These are phyloP conservation scores for Saksenaea vasiformis DNA, from an alignment of 371 early-diverging fungal species.

Conservation along the genomic window DNA sequence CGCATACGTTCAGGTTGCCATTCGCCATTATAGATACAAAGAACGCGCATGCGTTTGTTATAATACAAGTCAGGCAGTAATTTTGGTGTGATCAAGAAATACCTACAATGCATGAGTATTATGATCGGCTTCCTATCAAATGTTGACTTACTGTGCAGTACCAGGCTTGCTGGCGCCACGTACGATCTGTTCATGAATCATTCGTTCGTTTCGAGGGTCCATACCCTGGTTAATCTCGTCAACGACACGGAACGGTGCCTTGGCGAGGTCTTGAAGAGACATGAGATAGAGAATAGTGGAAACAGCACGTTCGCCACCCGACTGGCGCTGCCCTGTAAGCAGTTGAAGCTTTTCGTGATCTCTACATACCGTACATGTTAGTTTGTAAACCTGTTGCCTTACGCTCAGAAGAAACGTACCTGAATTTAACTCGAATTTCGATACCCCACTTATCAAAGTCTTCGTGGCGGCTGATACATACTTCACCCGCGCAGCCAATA, in stretches of 20 bases:
- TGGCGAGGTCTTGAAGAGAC: slow-evolving; percentile 88
- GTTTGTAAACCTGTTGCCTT: neutral
- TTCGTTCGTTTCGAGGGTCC: slow-evolving; percentile 98
- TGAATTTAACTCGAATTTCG: slow-evolving; percentile 92
- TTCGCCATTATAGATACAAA: slow-evolving; percentile 94
- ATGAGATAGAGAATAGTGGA: slow-evolving; percentile 98
- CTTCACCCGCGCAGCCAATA: slow-evolving; percentile 92
- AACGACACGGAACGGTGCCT: slow-evolving; percentile 97
- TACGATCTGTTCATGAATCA: slow-evolving; percentile 94
- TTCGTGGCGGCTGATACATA: slow-evolving; percentile 67
- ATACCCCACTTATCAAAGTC: slow-evolving; percentile 96
- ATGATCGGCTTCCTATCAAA: neutral
- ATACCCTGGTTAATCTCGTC: slow-evolving; percentile 99
- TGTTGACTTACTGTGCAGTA: slow-evolving; percentile 72
- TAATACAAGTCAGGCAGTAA: slow-evolving; percentile 95
- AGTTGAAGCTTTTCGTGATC: slow-evolving; percentile 85
- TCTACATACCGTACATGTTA: slow-evolving; percentile 30
- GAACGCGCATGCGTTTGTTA: slow-evolving; percentile 89
- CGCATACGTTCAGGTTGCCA: slow-evolving; percentile 70
- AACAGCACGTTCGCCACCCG: slow-evolving; percentile 97
- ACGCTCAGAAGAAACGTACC: slow-evolving; percentile 25
- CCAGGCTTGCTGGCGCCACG: slow-evolving; percentile 63
- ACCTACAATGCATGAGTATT: slow-evolving; percentile 45
- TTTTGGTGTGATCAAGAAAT: slow-evolving; percentile 99
- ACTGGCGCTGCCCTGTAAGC: slow-evolving; percentile 93